Percentiles rank a stretch among this genome's conserved stretches.
phyloP scores from a whole-genome alignment of 2,329 filamentous ascomycete genomes.

The Dothidotthia symphoricarpi region DNA sequence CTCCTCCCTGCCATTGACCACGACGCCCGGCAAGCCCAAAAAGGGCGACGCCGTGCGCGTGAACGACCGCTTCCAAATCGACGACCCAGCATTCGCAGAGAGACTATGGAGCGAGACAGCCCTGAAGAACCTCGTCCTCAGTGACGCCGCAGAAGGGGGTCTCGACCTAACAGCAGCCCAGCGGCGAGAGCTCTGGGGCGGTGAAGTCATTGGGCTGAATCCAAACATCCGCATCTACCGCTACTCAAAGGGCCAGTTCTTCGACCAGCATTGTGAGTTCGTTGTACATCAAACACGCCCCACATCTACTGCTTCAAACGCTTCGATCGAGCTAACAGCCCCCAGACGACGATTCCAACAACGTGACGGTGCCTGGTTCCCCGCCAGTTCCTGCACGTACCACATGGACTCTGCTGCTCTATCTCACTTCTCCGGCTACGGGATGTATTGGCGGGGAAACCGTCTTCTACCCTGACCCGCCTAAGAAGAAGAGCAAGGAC shows the following conservation, averaged over 20 bases:
- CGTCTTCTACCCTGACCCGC: constrained; percentile 73
- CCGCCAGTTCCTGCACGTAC: constrained; percentile 60
- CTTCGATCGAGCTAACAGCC: constrained; percentile 3
- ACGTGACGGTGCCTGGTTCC: constrained; percentile 55
- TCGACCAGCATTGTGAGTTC: constrained; percentile 82
- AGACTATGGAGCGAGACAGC: constrained; percentile 76
- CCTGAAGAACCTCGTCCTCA: constrained; percentile 59
- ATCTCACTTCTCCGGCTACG: constrained; percentile 72
- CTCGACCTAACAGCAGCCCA: constrained; percentile 31
- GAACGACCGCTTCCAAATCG: constrained; percentile 84
- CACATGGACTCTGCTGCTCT: constrained; percentile 88
- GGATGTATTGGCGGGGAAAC: constrained; percentile 85
- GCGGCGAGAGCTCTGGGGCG: constrained; percentile 63
- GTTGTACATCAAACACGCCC: too few relatives aligned
- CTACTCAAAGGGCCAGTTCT: constrained; percentile 83
- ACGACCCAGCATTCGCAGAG: constrained; percentile 72
- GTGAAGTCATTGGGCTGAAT: constrained; percentile 78
- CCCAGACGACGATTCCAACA: constrained; percentile 79
- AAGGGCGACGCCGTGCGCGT: constrained; percentile 78
- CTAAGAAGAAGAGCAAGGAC: constrained; percentile 42
- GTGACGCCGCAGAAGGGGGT: constrained; percentile 36
- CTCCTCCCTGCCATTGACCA: constrained; percentile 66
- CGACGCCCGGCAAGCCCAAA: constrained; percentile 75
- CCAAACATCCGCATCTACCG: constrained; percentile 88
- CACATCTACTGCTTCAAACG: background rate